phyloP scores from a whole-genome alignment of 148 eudicot species.

The Bassia scoparia region DNA sequence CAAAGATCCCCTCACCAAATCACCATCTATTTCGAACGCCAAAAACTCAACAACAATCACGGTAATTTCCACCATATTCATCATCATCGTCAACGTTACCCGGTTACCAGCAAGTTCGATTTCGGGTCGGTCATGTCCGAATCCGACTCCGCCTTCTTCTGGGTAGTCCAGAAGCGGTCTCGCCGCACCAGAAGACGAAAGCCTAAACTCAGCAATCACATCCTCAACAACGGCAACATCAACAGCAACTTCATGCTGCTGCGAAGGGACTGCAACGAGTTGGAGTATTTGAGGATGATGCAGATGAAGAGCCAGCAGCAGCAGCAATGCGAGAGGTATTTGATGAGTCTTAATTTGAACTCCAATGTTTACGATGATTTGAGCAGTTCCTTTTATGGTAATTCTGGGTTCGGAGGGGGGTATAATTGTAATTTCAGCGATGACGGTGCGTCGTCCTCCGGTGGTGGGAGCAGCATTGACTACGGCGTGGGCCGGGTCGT shows the following conservation, averaged over 20 bases:
- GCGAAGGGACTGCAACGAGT: background rate
- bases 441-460: slow-evolving; percentile 14
- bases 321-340: slow-evolving; percentile 36
- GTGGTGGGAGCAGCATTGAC: slow-evolving; percentile 10
- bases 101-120: slow-evolving; percentile 51
- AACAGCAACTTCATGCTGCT: background rate
- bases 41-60: background rate
- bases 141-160: slow-evolving; percentile 28
- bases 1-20: slow-evolving; percentile 70
- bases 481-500: background rate
- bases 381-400: slow-evolving; percentile 6
- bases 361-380: slow-evolving; percentile 36
- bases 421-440: background rate
- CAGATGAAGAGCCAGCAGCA: slow-evolving; percentile 32
- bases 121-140: slow-evolving; percentile 34
- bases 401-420: background rate
- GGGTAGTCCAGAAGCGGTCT: slow-evolving; percentile 51
- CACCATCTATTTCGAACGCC: slow-evolving; percentile 49
- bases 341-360: slow-evolving; percentile 34
- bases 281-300: slow-evolving; percentile 20
- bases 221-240: background rate
- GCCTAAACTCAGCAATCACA: background rate
- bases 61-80: background rate
- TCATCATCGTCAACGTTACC: slow-evolving; percentile 41
- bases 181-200: slow-evolving; percentile 39